A percentile compares a stretch with the other conserved stretches of the same genome.
Conservation (phyloP, 1,284 basidiomycete species). For the Cystobasidiaceae sp. region DNA sequence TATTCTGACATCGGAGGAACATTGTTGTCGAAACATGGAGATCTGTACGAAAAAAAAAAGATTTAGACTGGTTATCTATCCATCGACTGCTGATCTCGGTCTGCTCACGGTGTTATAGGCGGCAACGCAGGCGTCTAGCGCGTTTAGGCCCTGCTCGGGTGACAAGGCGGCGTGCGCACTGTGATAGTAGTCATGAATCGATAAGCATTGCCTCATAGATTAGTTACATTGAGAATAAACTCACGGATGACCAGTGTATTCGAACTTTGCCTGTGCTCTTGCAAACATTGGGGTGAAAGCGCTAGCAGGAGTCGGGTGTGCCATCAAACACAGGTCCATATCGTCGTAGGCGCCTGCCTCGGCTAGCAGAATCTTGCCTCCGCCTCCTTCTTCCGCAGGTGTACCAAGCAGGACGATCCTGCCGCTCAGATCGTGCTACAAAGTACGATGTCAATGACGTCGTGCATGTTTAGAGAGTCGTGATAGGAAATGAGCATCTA, state of each 20-base stretch:
- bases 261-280: no score
- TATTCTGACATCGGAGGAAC: conserved; percentile 58
- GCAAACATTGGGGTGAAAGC: no score
- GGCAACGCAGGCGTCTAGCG: conserved; percentile 73
- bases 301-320: no score
- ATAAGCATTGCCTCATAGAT: background rate
- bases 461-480: no score
- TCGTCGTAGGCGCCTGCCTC: conserved; percentile 65
- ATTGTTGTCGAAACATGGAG: conserved; percentile 68
- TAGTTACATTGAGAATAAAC: conserved; percentile 45
- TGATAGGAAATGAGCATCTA: no score
- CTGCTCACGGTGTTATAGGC: conserved; percentile 55
- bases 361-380: conserved; percentile 67
- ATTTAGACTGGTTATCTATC: no score
- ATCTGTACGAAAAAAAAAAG: no score
- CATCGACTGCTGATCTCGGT: no score
- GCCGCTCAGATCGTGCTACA: background rate
- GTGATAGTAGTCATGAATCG: background rate
- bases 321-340: conserved; percentile 67
- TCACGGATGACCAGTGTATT: conserved; percentile 72
- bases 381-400: conserved; percentile 69
- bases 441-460: no score
- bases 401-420: background rate
- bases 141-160: conserved; percentile 80
- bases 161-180: conserved; percentile 43